Evolutionary conservation across 331 rosid genomes (phyloP), one percentile per base, ranked within the genome.

Genomic region (Quercus tomentella): DNA sequence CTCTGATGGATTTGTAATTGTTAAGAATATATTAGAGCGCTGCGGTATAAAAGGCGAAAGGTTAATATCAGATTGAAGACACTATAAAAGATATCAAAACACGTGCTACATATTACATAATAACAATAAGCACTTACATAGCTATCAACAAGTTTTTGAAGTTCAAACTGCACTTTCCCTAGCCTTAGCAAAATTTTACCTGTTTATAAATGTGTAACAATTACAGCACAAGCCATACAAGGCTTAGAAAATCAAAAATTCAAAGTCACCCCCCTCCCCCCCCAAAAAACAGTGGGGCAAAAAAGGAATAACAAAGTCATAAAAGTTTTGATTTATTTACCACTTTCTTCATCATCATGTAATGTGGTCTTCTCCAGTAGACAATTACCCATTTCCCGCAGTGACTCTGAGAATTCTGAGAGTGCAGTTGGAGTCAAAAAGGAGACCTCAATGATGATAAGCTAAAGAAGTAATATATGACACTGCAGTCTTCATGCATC

Each of bases 391-490:
- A 93, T 90, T 88, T 93, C 97, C 79, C 74, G 87, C 83, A 93
- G 82, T 7, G 98, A 93, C 89, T 93, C 94, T 0, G 98, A 90
- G 85, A 93, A 93, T 77, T 93, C 98, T 93, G 93, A 80, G 89
- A 79, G 54, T 72, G 65, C 25, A 67, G 22, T 81, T 56, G 52
- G 70, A 51, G 55, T 77, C 65, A 55, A 70, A 68, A 7, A 28
- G 15, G 3, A 62, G 73, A 79, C 33, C 21, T 74, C 56, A 25
- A 75, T 5, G 58, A 73, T 49, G 22, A 31, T 60, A 63, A 56
- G 17, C 65, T 41, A 25, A n/a, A 63, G 30, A 74, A 74, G 21
- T 26, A 16, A 79, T 25, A 65, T 20, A n/a, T 35, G 23, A 58
- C 56, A 43, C 20, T 6, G 15, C 56, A 61, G 35, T 62, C 65